Evolutionary conservation across 2,329 filamentous ascomycete genomes (phyloP), one percentile per base, ranked within the genome.

Genomic region (Didymella segeticola): DNA sequence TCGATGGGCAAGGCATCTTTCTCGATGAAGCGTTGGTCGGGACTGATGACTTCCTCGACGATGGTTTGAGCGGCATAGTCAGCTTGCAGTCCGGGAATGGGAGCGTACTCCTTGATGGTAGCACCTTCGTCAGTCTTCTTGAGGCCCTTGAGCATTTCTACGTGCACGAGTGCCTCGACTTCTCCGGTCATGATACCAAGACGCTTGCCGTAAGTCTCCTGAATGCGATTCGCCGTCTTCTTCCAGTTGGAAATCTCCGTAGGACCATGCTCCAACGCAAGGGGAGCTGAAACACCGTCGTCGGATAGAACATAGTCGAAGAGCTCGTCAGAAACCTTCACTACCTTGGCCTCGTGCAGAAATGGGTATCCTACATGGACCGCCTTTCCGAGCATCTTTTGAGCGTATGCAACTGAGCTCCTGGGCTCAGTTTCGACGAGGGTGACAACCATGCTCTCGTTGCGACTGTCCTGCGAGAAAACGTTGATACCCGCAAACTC

Each of bases 281-380:
- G 75, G 27, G 93, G 80, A 12, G 89, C 85, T 31, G 73, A 74
- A 33, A 80, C 81, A 53, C 86, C 85, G 57, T 86, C 82, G 27
- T 87, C 81, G 1, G 88, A 83, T 29, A 95, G 79, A 15, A 87
- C 81, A 69, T 97, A 99, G 66, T 90, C 89, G 71, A 98, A 98
- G 23, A 98, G 81, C 73, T 98, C 93, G 71, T 99, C 95, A 1
- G 92, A 93, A 1, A 98, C 90, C 49, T 87, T 88, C 45, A 91
- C 83, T 25, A 99, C 87, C 77, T 93, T 93, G 47, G 91, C 95
- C 77, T 99, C 96, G 66, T 96, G 90, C 60, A 99, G 78, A 78
- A 97, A 99, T 1, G 95, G 95, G 69, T 96, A 99, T 30, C 93
- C 93, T 56, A 98, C 90, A 71, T 91, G 91, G 55, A 96, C 93